Evolutionary conservation across 2,329 filamentous ascomycete genomes (phyloP).

Genomic region (Hypoxylon rubiginosum): DNA sequence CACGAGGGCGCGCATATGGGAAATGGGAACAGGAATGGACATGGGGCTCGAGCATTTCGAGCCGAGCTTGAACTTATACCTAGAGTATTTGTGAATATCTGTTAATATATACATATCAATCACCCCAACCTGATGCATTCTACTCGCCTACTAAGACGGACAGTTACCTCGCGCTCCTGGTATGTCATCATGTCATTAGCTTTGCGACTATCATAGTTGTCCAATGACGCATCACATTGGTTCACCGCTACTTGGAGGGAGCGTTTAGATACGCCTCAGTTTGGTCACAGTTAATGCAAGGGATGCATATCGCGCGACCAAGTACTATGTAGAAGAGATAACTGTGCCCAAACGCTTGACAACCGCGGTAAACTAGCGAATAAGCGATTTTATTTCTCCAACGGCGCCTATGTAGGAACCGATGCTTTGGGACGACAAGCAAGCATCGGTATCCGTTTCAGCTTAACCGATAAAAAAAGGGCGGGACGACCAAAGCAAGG

Average conservation of each 20-base stretch:
- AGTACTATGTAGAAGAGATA: no score
- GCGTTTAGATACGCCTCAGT: background rate
- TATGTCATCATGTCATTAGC: no score
- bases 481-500: background rate
- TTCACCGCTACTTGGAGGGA: background rate
- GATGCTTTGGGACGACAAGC: background rate
- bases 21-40: slow-evolving; percentile 17
- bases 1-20: slow-evolving; percentile 23
- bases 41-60: slow-evolving; percentile 34
- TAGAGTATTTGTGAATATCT: slow-evolving; percentile 44
- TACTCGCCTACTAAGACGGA: background rate
- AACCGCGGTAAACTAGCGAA: background rate
- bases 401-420: background rate
- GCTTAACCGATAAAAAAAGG: background rate
- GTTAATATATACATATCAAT: slow-evolving; percentile 36
- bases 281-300: background rate
- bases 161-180: no score
- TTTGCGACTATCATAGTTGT: no score
- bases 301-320: no score
- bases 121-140: slow-evolving; percentile 3
- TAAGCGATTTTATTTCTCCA: background rate
- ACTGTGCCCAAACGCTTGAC: background rate
- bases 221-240: background rate
- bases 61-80: slow-evolving; percentile 43
- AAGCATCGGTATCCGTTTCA: background rate